Conservation (phyloP, 208 protist genomes). For the Trypanosoma vivax region DNA sequence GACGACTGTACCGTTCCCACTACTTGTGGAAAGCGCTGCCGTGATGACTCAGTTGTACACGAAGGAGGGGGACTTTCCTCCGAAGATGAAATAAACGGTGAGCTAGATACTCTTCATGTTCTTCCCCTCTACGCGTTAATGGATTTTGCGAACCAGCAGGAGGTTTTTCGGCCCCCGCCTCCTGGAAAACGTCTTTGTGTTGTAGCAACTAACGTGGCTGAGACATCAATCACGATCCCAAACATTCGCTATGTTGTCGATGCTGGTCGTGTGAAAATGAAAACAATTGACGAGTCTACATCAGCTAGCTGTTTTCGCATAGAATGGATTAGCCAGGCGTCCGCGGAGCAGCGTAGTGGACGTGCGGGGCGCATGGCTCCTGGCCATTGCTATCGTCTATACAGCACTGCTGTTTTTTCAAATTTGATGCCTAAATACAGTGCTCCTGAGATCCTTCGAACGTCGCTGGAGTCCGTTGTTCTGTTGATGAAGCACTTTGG, state of each 20-base stretch:
- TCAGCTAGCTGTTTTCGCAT: constrained; percentile 96
- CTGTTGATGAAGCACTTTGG: constrained; percentile 89
- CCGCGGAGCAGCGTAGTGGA: constrained; percentile 95
- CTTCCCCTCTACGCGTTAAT: constrained; percentile 98
- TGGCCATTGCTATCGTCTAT: constrained; percentile 97
- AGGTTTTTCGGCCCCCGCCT: constrained; percentile 89
- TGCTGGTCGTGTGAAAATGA: constrained; percentile 95
- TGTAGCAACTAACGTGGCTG: constrained; percentile 99
- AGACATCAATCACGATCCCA: constrained; percentile 99
- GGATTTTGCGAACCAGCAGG: constrained; percentile 89
- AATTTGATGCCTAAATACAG: constrained; percentile 95
- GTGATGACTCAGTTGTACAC: constrained; percentile 17
- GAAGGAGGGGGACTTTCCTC: constrained; percentile 23
- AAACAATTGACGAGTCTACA: constrained; percentile 94
- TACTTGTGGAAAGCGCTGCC: constrained; percentile 19
- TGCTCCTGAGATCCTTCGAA: constrained; percentile 92
- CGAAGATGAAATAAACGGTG: constrained; percentile 83
- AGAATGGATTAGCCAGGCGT: constrained; percentile 95
- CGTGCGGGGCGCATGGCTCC: constrained; percentile 93
- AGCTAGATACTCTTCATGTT: constrained; percentile 90
- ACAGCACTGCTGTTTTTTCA: constrained; percentile 94
- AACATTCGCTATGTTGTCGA: constrained; percentile 98
- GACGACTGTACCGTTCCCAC: constrained; percentile 4
- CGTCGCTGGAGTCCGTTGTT: constrained; percentile 87
- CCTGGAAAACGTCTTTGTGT: constrained; percentile 92